phyloP scores from a whole-genome alignment of 176 grass and related monocot genomes.

The Cymbopogon citratus region DNA sequence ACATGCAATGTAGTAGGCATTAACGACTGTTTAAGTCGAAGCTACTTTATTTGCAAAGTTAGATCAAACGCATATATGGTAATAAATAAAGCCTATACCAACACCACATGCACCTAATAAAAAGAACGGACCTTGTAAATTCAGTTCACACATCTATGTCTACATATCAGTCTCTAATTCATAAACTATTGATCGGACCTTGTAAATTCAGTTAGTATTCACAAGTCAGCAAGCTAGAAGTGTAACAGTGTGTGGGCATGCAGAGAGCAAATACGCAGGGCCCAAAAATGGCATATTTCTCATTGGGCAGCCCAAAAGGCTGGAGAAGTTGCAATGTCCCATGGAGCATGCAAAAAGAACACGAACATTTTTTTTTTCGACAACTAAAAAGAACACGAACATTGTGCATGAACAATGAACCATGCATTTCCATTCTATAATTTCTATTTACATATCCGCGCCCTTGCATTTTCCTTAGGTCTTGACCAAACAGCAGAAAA shows the following conservation, averaged over 20 bases:
- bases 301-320: background rate
- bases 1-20: no score
- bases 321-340: background rate
- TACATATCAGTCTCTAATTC: background rate
- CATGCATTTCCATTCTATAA: no score
- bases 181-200: background rate
- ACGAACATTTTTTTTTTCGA: no score
- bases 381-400: no score
- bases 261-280: background rate
- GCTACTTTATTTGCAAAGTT: no score
- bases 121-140: background rate
- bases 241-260: background rate
- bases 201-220: no score
- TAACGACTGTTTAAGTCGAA: no score
- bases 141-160: background rate
- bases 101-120: background rate
- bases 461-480: no score
- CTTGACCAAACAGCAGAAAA: no score
- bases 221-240: background rate
- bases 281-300: background rate
- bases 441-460: no score
- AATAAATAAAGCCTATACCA: background rate
- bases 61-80: no score
- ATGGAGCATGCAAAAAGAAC: background rate
- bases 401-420: no score